Evolutionary conservation across 129 eudicot species (phyloP).

Genomic region (Chrysanthemum makinoi): DNA sequence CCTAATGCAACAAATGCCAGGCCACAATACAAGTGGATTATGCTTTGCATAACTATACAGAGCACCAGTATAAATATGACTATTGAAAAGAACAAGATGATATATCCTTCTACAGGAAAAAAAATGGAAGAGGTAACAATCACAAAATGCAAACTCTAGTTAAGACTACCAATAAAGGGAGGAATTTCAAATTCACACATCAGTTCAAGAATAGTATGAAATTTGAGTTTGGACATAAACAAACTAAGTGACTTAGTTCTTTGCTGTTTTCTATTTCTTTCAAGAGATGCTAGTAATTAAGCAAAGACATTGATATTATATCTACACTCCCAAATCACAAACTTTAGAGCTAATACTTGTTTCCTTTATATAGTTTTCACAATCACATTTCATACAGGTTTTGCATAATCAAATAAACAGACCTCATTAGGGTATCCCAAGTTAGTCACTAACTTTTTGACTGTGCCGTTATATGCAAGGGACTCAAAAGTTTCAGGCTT

Average conservation of each 20-base stretch:
- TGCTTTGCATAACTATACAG: background rate
- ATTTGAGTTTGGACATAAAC: slow-evolving; percentile 13
- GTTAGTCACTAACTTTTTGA: slow-evolving; percentile 85
- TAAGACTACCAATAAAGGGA: slow-evolving; percentile 1
- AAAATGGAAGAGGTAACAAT: background rate
- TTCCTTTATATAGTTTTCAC: background rate
- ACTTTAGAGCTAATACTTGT: slow-evolving; percentile 3
- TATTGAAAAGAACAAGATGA: background rate
- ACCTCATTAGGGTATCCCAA: slow-evolving; percentile 95
- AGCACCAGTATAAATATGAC: slow-evolving; percentile 7
- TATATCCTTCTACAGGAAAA: background rate
- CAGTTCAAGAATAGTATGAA: background rate
- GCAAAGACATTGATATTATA: background rate
- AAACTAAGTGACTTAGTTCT: background rate
- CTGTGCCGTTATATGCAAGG: slow-evolving; percentile 97
- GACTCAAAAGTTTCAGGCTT: slow-evolving; percentile 96
- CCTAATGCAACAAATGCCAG: too few species aligned
- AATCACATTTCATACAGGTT: slow-evolving; percentile 13
- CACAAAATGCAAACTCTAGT: background rate
- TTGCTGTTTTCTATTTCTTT: background rate
- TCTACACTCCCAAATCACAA: background rate
- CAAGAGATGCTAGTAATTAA: slow-evolving; percentile 7
- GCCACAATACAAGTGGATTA: background rate
- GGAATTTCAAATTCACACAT: background rate
- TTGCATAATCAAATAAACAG: slow-evolving; percentile 31